phyloP scores from a whole-genome alignment of 2,329 filamentous ascomycete species.

The Neobulgaria alba region DNA sequence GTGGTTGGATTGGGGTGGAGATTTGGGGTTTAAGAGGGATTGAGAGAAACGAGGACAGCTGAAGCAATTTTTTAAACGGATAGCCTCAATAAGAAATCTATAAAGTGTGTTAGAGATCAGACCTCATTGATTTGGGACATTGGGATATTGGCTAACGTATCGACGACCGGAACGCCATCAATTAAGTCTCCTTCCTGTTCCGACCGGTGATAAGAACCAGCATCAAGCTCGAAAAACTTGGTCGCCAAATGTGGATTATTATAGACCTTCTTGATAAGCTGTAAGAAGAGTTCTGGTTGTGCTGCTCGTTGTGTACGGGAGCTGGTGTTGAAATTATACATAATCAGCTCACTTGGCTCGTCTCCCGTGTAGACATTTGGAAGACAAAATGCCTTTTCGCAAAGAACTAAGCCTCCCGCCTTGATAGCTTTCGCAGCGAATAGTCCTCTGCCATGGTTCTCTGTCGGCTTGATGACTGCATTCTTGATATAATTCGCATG shows the following conservation, averaged over 20 bases:
- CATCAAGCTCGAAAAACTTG: slow-evolving; percentile 10
- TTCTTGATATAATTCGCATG: slow-evolving; percentile 10
- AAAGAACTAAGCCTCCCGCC: slow-evolving; percentile 10
- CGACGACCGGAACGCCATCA: slow-evolving; percentile 13
- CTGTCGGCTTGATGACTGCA: slow-evolving; percentile 1
- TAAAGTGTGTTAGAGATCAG: too few relatives aligned
- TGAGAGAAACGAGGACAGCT: slow-evolving; percentile 8
- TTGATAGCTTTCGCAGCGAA: slow-evolving; percentile 8
- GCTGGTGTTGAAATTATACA: slow-evolving; percentile 13
- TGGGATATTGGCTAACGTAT: too few relatives aligned
- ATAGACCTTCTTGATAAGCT: slow-evolving; percentile 9
- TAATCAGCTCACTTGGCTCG: slow-evolving; percentile 1
- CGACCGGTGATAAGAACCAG: slow-evolving; percentile 8
- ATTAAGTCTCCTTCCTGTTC: slow-evolving; percentile 10
- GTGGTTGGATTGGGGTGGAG: neutral
- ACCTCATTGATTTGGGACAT: too few relatives aligned
- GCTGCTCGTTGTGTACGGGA: slow-evolving; percentile 8
- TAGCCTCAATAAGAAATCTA: slow-evolving; percentile 14
- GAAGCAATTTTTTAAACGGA: slow-evolving; percentile 15
- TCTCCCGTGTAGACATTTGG: slow-evolving; percentile 8
- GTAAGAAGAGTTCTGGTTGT: slow-evolving; percentile 10
- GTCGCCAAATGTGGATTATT: slow-evolving; percentile 3
- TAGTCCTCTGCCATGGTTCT: slow-evolving; percentile 5
- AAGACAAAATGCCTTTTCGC: slow-evolving; percentile 14
- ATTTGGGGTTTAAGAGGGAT: slow-evolving; percentile 7